These are phyloP conservation scores for Hymenoscyphus occultus DNA, from an alignment of 2,329 filamentous ascomycete species.

Conservation along the genomic window DNA sequence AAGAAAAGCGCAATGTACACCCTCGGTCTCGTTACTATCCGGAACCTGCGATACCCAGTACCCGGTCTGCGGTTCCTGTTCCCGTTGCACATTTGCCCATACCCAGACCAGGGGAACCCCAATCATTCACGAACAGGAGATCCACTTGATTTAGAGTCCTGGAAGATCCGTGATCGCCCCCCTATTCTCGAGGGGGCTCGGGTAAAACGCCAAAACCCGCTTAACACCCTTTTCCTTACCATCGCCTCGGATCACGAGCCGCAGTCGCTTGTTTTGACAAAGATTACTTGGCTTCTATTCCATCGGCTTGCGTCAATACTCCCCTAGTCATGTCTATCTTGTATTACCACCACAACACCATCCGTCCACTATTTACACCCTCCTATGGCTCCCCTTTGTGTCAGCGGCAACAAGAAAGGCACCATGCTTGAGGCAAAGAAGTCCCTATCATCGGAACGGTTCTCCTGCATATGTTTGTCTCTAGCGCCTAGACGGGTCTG, in stretches of 20 bases:
- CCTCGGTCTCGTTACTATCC: background rate
- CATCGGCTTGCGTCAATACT: background rate
- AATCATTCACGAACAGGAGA: too few species aligned
- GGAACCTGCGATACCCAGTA: background rate
- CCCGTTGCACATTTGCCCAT: background rate
- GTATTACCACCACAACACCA: conserved; percentile 8
- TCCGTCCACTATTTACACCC: background rate
- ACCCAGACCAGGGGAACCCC: too few species aligned
- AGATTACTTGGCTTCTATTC: background rate
- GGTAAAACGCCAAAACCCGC: background rate
- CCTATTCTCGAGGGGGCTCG: background rate
- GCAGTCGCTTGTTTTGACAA: too few species aligned
- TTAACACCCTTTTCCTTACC: background rate
- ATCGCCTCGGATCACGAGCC: background rate
- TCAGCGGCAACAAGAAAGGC: background rate
- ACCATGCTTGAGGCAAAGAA: background rate
- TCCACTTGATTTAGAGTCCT: background rate
- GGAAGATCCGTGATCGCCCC: background rate
- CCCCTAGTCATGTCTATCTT: conserved; percentile 2
- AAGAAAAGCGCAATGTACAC: conserved; percentile 1
- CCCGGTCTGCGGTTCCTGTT: background rate
- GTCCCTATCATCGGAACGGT: background rate
- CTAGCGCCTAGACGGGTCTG: too few species aligned
- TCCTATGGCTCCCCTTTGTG: background rate
- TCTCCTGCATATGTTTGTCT: conserved; percentile 3